These are phyloP conservation scores for Anisogramma anomala DNA, from an alignment of 2,329 filamentous ascomycete species.

Conservation along the genomic window DNA sequence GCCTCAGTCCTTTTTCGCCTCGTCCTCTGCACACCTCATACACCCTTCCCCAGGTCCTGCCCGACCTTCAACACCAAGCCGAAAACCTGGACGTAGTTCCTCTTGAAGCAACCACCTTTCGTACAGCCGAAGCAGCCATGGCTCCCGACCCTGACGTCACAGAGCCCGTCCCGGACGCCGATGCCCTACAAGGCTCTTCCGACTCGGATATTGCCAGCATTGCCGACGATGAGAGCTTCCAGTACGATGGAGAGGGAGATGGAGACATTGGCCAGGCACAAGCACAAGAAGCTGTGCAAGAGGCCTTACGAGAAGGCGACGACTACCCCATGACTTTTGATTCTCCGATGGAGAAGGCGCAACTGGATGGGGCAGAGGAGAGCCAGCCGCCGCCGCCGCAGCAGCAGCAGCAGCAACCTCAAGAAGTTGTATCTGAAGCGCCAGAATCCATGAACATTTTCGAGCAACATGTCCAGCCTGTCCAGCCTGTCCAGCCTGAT, in stretches of 20 bases:
- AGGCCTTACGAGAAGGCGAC: slow-evolving; percentile 26
- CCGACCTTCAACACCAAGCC: slow-evolving; percentile 40
- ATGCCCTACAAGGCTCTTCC: slow-evolving; percentile 11
- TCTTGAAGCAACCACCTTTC: slow-evolving; percentile 24
- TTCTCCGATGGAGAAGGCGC: slow-evolving; percentile 29
- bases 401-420: slow-evolving; percentile 21
- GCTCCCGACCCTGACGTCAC: slow-evolving; percentile 15
- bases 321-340: slow-evolving; percentile 42
- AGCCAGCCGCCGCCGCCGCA: slow-evolving; percentile 20
- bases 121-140: slow-evolving; percentile 19
- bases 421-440: slow-evolving; percentile 34
- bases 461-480: slow-evolving; percentile 29
- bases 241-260: slow-evolving; percentile 32
- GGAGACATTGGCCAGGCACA: slow-evolving; percentile 18
- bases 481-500: slow-evolving; percentile 20
- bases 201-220: slow-evolving; percentile 21
- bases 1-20: slow-evolving; percentile 41
- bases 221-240: slow-evolving; percentile 36
- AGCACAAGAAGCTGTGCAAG: slow-evolving; percentile 10
- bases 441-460: slow-evolving; percentile 32
- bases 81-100: slow-evolving; percentile 32
- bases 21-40: slow-evolving; percentile 30
- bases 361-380: slow-evolving; percentile 23
- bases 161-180: slow-evolving; percentile 20
- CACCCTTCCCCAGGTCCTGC: slow-evolving; percentile 33